A percentile compares a stretch with the other conserved stretches of the same genome.
These are phyloP conservation scores for Hymenoscyphus infarciens DNA, from an alignment of 2,329 filamentous ascomycete species.

Conservation along the genomic window DNA sequence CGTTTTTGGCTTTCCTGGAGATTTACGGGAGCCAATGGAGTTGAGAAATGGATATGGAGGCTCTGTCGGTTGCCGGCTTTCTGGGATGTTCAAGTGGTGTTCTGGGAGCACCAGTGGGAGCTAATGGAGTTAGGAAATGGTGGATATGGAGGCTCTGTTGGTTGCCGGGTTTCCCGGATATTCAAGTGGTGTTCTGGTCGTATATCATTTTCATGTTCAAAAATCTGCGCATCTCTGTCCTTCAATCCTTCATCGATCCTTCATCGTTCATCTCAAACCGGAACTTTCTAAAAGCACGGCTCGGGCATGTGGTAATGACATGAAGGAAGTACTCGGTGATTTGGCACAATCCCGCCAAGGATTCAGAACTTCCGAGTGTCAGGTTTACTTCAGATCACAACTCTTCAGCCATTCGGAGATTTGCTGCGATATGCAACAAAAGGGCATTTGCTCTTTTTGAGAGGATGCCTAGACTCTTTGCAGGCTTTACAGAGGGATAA, in stretches of 20 bases:
- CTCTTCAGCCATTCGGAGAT: slow-evolving; percentile 11
- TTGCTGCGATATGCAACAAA: slow-evolving; percentile 16
- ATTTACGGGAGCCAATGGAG: too few relatives aligned
- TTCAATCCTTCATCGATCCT: too few relatives aligned
- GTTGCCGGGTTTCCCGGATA: background rate
- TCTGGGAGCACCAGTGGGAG: too few relatives aligned
- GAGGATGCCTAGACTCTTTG: background rate
- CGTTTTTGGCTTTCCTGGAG: background rate
- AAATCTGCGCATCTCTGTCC: too few relatives aligned
- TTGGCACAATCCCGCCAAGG: background rate
- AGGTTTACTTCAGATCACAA: background rate
- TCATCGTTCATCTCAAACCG: too few relatives aligned
- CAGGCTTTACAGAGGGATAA: background rate
- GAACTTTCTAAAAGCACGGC: too few relatives aligned
- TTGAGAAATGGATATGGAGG: background rate
- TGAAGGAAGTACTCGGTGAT: too few relatives aligned
- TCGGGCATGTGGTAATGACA: too few relatives aligned
- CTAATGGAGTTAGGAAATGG: too few relatives aligned
- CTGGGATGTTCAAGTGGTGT: background rate
- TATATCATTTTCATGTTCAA: too few relatives aligned
- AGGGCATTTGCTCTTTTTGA: background rate
- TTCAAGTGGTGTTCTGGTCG: background rate
- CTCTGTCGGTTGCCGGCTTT: background rate
- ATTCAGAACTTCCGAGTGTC: background rate
- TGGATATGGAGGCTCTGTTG: background rate